Evolutionary conservation across 768 basidiomycete genomes (phyloP).

Genomic region (Leucocoprinus leucothites): DNA sequence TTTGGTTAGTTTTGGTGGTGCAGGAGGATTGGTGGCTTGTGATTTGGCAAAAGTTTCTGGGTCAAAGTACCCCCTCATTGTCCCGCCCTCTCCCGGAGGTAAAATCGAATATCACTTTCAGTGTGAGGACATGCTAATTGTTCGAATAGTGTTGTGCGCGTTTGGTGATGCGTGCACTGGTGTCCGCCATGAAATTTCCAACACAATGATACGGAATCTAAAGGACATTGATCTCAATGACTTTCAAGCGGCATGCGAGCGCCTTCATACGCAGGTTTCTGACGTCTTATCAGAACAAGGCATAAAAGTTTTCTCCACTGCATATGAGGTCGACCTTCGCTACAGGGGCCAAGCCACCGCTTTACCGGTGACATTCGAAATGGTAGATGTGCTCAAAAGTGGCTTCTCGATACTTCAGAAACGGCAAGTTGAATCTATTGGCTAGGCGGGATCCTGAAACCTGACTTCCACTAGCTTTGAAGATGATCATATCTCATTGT

Average conservation of each 20-base stretch:
- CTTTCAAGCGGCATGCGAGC: slow-evolving; percentile 10
- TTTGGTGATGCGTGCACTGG: slow-evolving; percentile 27
- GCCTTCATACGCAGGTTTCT: slow-evolving; percentile 18
- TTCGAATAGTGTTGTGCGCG: slow-evolving; percentile 24
- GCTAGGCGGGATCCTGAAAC: too few species aligned
- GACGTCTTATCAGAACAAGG: slow-evolving; percentile 21
- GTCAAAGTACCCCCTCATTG: slow-evolving; percentile 21
- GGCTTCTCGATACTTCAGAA: slow-evolving; percentile 15
- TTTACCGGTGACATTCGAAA: slow-evolving; percentile 19
- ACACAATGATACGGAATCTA: slow-evolving; percentile 21
- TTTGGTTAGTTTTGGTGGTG: slow-evolving; percentile 27
- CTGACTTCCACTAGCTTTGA: slow-evolving; percentile 18
- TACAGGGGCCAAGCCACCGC: slow-evolving; percentile 25
- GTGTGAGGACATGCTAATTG: not conserved
- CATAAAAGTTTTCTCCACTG: slow-evolving; percentile 13
- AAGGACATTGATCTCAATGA: slow-evolving; percentile 17
- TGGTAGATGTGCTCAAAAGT: slow-evolving; percentile 16
- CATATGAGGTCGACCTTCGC: slow-evolving; percentile 25
- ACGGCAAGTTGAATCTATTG: not conserved
- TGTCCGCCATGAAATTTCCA: slow-evolving; percentile 23
- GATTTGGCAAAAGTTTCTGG: slow-evolving; percentile 17
- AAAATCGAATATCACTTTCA: not conserved
- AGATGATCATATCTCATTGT: slow-evolving; percentile 19
- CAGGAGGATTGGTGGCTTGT: slow-evolving; percentile 25
- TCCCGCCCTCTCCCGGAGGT: slow-evolving; percentile 29